phyloP scores from a whole-genome alignment of 2,329 filamentous ascomycete genomes.

The Aspergillus udagawae region DNA sequence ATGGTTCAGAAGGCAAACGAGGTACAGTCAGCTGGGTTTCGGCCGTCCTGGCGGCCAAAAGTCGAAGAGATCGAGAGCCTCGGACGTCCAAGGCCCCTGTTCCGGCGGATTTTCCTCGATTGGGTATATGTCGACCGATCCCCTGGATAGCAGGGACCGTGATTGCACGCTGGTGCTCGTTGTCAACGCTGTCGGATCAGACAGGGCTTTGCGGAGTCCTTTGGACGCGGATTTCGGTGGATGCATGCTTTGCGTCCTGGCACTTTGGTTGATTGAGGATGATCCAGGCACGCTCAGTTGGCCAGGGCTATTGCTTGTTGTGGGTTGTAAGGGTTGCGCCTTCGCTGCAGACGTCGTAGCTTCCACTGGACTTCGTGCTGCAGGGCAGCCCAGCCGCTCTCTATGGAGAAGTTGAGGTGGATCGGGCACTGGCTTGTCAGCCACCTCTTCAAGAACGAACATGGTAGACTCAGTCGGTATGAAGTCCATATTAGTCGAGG shows the following conservation, averaged over 20 bases:
- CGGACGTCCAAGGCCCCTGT: constrained; percentile 39
- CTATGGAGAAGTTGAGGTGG: neutral
- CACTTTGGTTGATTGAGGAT: neutral
- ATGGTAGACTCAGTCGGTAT: constrained; percentile 26
- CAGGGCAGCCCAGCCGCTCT: neutral
- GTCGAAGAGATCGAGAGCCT: constrained; percentile 41
- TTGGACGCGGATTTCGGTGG: constrained; percentile 5
- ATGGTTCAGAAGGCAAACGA: neutral
- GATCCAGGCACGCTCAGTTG: neutral
- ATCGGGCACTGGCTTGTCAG: constrained; percentile 5
- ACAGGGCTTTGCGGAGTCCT: constrained; percentile 31
- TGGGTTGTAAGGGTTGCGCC: neutral
- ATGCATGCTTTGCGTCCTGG: neutral
- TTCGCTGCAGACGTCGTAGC: neutral
- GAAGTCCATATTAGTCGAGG: constrained; percentile 21
- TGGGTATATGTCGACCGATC: constrained; percentile 11
- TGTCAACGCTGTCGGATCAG: constrained; percentile 30
- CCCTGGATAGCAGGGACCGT: constrained; percentile 14
- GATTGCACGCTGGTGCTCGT: constrained; percentile 11
- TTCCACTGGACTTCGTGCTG: neutral
- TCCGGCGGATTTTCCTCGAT: constrained; percentile 20
- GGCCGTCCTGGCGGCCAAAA: constrained; percentile 39
- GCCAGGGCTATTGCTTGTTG: neutral
- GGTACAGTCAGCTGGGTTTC: constrained; percentile 24
- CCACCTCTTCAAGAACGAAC: constrained; percentile 24